Evolutionary conservation across 306 rosid genomes (phyloP), one percentile per base, ranked within the genome.

Genomic region (Delonix regia): DNA sequence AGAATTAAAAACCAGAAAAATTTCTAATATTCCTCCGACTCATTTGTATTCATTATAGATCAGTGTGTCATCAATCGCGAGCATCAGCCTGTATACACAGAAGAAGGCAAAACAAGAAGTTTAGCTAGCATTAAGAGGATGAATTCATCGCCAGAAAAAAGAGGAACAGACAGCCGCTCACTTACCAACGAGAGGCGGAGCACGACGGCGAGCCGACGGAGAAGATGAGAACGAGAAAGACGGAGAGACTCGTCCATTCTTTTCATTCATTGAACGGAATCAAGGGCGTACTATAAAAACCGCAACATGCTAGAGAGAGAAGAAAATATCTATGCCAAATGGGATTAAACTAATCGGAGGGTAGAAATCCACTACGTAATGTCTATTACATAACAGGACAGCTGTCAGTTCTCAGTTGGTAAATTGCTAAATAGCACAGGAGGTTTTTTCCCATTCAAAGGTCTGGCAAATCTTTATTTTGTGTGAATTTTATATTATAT

Each of bases 241-340:
- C 28, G 16, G 12, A 24, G n/a, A 36, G 66, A 59, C 25, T 4
- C 52, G 1, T 34, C 59, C 71, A 24, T 77, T 57, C 27, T 3
- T 3, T 65, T 6, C 28, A 7, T 53, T 7, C 44, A 62, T 30
- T 62, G 68, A 62, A 62, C 57, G 25, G 49, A 38, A 42, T 18
- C 70, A 6, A 28, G 16, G 57, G 44, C 60, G 38, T 66, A 28
- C 77, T 49, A 67, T 30, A 49, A 21, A 71, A 77, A 41, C 49
- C 2, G 74, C 65, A 30, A 63, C 74, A 74, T 45, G 65, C 34
- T 48, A 3, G 88, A 85, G 83, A 85, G 88, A 81, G 88, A 81
- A 85, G 63, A 84, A 85, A 85, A 85, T 85, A 85, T 85, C 88
- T 81, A 4, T 3, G 75, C 5, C 21, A 7, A 68, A 34, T 18